A percentile compares a stretch with the other conserved stretches of the same genome.
phyloP scores from a whole-genome alignment of 768 basidiomycete genomes.

The Boletus eberwhitei region DNA sequence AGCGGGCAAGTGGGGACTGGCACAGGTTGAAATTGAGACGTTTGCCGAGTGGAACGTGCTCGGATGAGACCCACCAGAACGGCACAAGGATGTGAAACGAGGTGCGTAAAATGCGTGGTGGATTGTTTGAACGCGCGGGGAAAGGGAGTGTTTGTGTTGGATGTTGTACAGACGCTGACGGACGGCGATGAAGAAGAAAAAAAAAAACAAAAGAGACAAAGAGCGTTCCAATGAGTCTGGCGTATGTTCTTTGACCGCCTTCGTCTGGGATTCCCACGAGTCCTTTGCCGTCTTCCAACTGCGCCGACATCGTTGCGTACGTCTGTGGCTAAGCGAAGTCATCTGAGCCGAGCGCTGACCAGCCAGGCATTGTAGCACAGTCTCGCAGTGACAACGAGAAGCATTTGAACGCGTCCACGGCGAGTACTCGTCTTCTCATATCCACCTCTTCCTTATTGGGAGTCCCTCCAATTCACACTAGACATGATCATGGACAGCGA shows the following conservation, averaged over 20 bases:
- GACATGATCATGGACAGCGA: constrained; percentile 60
- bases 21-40: constrained; percentile 10
- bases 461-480: neutral
- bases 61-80: constrained; percentile 5
- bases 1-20: constrained; percentile 7
- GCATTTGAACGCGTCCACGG: neutral
- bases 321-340: neutral
- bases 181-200: constrained; percentile 20
- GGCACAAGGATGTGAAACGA: neutral
- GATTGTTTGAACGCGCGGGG: constrained; percentile 2
- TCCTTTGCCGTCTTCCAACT: neutral
- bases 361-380: neutral
- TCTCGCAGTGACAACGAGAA: neutral
- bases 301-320: neutral
- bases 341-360: neutral
- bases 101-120: constrained; percentile 11
- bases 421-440: constrained; percentile 6
- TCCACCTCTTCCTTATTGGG: constrained; percentile 6
- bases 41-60: constrained; percentile 32
- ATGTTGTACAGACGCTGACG: constrained; percentile 32
- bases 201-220: neutral
- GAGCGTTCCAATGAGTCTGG: neutral
- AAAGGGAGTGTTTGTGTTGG: constrained; percentile 28
- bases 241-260: neutral
- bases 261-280: constrained; percentile 18